Evolutionary conservation across 169 alveolate genomes (phyloP).

Genomic region (Plasmodium chabaudi): DNA sequence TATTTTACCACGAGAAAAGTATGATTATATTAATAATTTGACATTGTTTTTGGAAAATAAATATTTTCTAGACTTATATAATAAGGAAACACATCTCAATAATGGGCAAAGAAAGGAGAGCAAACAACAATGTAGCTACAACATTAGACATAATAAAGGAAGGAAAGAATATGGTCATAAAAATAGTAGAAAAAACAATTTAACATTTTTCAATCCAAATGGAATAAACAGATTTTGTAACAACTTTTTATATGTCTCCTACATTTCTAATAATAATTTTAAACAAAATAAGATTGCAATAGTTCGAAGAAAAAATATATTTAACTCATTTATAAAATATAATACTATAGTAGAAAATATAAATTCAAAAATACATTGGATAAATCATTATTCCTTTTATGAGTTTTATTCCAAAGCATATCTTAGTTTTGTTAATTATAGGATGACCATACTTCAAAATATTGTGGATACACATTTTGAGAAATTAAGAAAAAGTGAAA

Average conservation of each 20-base stretch:
- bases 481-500: conserved; percentile 11
- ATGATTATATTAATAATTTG: conserved; percentile 45
- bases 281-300: neutral
- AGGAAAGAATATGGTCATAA: neutral
- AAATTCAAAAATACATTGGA: conserved; percentile 46
- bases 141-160: neutral
- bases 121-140: too few species aligned
- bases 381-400: conserved; percentile 70
- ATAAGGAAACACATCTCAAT: too few species aligned
- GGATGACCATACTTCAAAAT: conserved; percentile 40
- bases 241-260: conserved; percentile 31
- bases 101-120: too few species aligned
- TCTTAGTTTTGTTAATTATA: conserved; percentile 55
- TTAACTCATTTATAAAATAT: conserved; percentile 14
- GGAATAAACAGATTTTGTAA: neutral
- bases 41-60: conserved; percentile 51
- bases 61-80: conserved; percentile 20
- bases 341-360: conserved; percentile 22
- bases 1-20: conserved; percentile 47
- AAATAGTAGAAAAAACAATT: neutral
- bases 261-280: conserved; percentile 7
- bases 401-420: conserved; percentile 60
- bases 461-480: conserved; percentile 10
- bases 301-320: conserved; percentile 25
- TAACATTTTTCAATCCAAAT: neutral